phyloP scores from a whole-genome alignment of 768 basidiomycete genomes.

The Tulasnella sp. region DNA sequence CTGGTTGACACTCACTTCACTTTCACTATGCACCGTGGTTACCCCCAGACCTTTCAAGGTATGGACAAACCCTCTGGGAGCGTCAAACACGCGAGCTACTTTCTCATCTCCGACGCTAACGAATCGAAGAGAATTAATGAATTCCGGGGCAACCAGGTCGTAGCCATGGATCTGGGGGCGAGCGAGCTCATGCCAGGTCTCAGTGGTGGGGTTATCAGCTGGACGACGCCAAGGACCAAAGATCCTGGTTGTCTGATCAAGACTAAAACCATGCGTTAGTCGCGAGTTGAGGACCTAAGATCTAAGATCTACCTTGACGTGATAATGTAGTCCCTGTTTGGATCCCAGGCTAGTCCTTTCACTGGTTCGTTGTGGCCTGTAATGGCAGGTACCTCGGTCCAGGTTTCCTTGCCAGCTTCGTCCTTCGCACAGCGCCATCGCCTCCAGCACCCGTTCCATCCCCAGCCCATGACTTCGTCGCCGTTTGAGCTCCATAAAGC shows the following conservation, averaged over 20 bases:
- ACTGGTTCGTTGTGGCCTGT: slow-evolving; percentile 83
- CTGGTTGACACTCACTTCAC: neutral
- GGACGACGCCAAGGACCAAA: slow-evolving; percentile 53
- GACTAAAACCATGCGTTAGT: slow-evolving; percentile 41
- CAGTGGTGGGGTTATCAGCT: slow-evolving; percentile 23
- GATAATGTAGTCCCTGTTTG: slow-evolving; percentile 76
- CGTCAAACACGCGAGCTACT: slow-evolving; percentile 89
- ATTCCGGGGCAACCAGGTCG: slow-evolving; percentile 75
- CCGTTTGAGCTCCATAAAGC: slow-evolving; percentile 72
- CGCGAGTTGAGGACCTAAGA: neutral
- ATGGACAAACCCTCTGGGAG: slow-evolving; percentile 74
- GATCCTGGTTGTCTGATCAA: slow-evolving; percentile 89
- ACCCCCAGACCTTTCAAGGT: slow-evolving; percentile 40
- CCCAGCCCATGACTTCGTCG: slow-evolving; percentile 70
- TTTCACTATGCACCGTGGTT: slow-evolving; percentile 6
- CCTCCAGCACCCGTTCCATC: slow-evolving; percentile 94
- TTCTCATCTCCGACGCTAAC: slow-evolving; percentile 95
- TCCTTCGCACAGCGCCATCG: slow-evolving; percentile 54
- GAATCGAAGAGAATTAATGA: slow-evolving; percentile 71
- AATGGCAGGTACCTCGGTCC: slow-evolving; percentile 75
- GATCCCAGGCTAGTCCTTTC: slow-evolving; percentile 80
- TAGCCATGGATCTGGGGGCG: slow-evolving; percentile 98
- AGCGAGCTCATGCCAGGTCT: slow-evolving; percentile 77
- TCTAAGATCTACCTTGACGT: slow-evolving; percentile 63
- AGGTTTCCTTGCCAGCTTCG: slow-evolving; percentile 37